phyloP scores from a whole-genome alignment of 192 early-diverging fungal genomes.

The Coemansia sp. region DNA sequence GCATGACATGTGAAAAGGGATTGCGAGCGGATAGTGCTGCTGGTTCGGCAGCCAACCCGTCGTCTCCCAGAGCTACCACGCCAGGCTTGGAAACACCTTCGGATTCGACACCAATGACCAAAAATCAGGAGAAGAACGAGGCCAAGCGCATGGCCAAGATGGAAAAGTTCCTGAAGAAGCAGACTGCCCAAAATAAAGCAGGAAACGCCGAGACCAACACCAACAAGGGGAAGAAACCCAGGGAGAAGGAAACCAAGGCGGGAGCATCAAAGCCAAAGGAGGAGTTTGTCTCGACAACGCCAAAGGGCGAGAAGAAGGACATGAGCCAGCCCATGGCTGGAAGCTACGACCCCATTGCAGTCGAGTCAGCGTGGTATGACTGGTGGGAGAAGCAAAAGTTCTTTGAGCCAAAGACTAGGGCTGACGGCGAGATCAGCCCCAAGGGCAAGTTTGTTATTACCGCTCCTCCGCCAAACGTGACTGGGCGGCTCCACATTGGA shows the following conservation, averaged over 20 bases:
- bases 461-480: constrained; percentile 99
- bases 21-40: not conserved
- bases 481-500: constrained; percentile 93
- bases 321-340: constrained; percentile 72
- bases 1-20: constrained; percentile 8
- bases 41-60: not conserved
- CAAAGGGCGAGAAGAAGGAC: constrained; percentile 86
- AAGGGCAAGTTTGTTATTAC: constrained; percentile 90
- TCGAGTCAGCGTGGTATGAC: constrained; percentile 94
- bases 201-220: not conserved
- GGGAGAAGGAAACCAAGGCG: constrained; percentile 65
- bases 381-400: constrained; percentile 96
- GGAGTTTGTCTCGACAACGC: constrained; percentile 81
- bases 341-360: constrained; percentile 85
- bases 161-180: constrained; percentile 90
- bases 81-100: not conserved
- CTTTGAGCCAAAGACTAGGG: constrained; percentile 74
- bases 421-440: constrained; percentile 64
- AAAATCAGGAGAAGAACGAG: constrained; percentile 90
- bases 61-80: not conserved
- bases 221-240: constrained; percentile 18
- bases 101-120: constrained; percentile 54
- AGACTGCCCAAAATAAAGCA: constrained; percentile 58
- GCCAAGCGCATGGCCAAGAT: constrained; percentile 89
- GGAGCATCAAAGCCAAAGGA: constrained; percentile 49